Conservation (phyloP, 2,329 filamentous ascomycete species). For the Alternaria consortialis region DNA sequence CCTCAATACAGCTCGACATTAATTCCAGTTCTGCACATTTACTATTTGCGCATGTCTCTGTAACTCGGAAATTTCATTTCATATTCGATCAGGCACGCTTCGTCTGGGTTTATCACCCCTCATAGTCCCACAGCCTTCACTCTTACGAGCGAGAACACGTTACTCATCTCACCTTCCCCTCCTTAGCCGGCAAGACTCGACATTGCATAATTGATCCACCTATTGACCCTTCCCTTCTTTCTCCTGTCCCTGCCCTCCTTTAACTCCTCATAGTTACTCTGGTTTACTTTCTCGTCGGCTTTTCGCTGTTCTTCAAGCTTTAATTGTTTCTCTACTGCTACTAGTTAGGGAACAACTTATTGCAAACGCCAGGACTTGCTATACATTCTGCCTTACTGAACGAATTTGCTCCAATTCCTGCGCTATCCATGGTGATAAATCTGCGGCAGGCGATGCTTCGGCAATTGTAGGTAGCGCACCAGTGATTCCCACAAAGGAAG, state of each 20-base stretch:
- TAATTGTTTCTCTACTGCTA: neutral
- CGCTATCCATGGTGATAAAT: neutral
- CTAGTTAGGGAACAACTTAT: neutral
- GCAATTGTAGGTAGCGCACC: neutral
- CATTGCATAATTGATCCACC: neutral
- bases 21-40: no score
- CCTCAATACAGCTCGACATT: no score
- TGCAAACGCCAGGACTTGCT: neutral
- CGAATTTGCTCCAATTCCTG: neutral
- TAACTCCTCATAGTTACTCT: neutral
- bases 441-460: neutral
- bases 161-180: neutral
- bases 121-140: neutral
- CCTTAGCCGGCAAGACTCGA: neutral
- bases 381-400: neutral
- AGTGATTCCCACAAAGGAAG: neutral
- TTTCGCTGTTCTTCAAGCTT: neutral
- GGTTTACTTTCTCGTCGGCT: neutral
- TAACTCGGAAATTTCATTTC: neutral
- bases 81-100: neutral
- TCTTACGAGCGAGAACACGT: neutral
- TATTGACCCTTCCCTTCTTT: neutral
- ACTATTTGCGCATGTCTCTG: neutral
- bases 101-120: neutral
- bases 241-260: neutral